phyloP scores from a whole-genome alignment of 345 rosid species.

The Euphorbia pulcherrima region DNA sequence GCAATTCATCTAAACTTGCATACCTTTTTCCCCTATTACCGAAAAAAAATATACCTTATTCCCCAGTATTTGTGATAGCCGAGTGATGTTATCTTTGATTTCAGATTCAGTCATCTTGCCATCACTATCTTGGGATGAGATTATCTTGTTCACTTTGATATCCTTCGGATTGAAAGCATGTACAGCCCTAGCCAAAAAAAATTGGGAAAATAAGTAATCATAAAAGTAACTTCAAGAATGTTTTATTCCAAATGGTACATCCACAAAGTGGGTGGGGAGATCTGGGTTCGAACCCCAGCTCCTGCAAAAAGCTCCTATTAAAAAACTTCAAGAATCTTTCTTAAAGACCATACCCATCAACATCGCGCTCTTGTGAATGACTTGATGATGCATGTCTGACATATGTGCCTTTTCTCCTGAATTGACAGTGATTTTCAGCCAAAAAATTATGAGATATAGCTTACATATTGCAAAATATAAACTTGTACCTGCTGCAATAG shows the following conservation, averaged over 20 bases:
- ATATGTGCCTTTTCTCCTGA: slow-evolving; percentile 42
- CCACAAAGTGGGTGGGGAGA: no score
- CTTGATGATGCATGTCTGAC: slow-evolving; percentile 40
- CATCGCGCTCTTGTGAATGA: slow-evolving; percentile 34
- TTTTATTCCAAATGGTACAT: no score
- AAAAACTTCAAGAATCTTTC: slow-evolving; percentile 1
- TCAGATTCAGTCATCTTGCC: slow-evolving; percentile 61
- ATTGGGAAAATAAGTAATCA: neutral
- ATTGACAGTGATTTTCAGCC: slow-evolving; percentile 10
- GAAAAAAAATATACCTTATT: slow-evolving; percentile 58
- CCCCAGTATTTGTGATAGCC: slow-evolving; percentile 45
- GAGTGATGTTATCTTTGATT: slow-evolving; percentile 59
- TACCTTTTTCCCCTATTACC: slow-evolving; percentile 79
- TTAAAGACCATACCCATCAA: slow-evolving; percentile 55
- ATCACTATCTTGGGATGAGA: slow-evolving; percentile 42
- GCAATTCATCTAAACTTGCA: neutral
- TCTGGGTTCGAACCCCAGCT: no score
- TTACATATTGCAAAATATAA: neutral
- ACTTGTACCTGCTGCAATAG: neutral
- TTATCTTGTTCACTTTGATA: slow-evolving; percentile 43
- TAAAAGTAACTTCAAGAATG: neutral
- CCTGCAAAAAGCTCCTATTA: no score
- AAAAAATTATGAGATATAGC: slow-evolving; percentile 1
- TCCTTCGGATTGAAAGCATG: slow-evolving; percentile 89
- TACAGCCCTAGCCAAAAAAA: slow-evolving; percentile 50